Base-by-base conservation (phyloP, 441 rosid species). In the Syzygium malaccense region DNA sequence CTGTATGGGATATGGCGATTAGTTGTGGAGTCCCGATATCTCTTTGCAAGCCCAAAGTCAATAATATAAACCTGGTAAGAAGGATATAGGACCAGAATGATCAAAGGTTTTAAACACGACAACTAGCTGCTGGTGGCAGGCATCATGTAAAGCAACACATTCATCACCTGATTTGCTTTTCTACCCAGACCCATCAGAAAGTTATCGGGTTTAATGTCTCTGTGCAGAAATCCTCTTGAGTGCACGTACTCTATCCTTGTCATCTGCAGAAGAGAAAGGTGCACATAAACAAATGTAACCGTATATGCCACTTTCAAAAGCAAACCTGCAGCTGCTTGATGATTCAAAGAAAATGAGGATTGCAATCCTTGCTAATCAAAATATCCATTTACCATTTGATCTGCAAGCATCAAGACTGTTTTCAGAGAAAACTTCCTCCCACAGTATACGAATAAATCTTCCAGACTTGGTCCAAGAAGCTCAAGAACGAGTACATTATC, bases 401-500 rank as follows among this genome's bases (percentile, higher is more conserved):
- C 96, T 88, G 96, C 96, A 90, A 95, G 90, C 89, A 94, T 88
- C 87, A 95, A 80, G 64, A 95, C 97, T 2, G 96, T 93, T 90
- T 95, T 95, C 86, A 94, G 90, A 17, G 96, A 92, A 90, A 95
- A 93, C 90, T 94, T 95, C 86, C 97, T 94, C 88, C 95, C 94
- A 87, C 96, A 95, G 86, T 94, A 94, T 48, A 92, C 95, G 86
- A 94, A 94, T 6, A 95, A 79, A 90, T 95, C 96, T 91, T 95
- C 96, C 37, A 95, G 96, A 92, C 96, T 95, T 15, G 96, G 97
- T 28, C 97, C 97, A 11, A 95, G 90, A 90, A 95, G 90, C 89
- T 95, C 97, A 88, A 94, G 88, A 71, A 94, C 93, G 53, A 94
- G 90, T 23, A 93, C 93, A 90, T 95, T 94, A 28, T 94, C 95